Base-by-base conservation (phyloP, 495 filamentous ascomycete genomes). In the Lophium mytilinum region DNA sequence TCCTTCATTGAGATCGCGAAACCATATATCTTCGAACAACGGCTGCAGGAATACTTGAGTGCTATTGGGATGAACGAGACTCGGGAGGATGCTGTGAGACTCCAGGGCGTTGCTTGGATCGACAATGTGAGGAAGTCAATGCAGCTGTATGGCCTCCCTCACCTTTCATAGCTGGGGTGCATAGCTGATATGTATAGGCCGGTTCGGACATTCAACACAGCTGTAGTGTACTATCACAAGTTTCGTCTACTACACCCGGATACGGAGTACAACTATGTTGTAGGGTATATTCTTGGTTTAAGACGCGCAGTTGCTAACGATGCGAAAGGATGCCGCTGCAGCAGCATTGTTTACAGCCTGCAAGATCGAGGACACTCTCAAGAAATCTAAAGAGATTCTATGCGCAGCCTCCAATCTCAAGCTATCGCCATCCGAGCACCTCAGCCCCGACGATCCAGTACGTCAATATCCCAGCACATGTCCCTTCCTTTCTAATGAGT, bases 351-450 rank as follows among this genome's bases (percentile, higher is more conserved):
- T 97, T 64, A 85, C 87, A 15, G 90, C 90, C 37, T 96, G 92
- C 79, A 98, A 98, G 71, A 90, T 92, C 43, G 93, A 98, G 66
- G 93, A 98, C 68, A 97, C 93, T 1, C 76, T 97, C 46, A 97
- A 98, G 73, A 97, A 97, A 73, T 95, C 89, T 15, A 82, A 82
- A 49, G 93, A 98, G 52, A 93, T 98, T 55, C 75, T 96, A 5
- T 93, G 88, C 57, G 90, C 90, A 7, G 85, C 87, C 4, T 88
- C 91, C 73, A 97, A 96, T 61, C 70, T 96, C 17, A 90, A 88
- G 66, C 72, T 81, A 30, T 56, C 84, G 9, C 76, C 83, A 9
- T 75, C 82, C 17, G 90, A 96, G 57, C 82, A 83, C 55, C 78
- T 91, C 43, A 86, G 85, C 6, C 80, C 88, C 0, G 93, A 98